phyloP scores from a whole-genome alignment of 352 stramenopile species.

The Pythium chondricola region DNA sequence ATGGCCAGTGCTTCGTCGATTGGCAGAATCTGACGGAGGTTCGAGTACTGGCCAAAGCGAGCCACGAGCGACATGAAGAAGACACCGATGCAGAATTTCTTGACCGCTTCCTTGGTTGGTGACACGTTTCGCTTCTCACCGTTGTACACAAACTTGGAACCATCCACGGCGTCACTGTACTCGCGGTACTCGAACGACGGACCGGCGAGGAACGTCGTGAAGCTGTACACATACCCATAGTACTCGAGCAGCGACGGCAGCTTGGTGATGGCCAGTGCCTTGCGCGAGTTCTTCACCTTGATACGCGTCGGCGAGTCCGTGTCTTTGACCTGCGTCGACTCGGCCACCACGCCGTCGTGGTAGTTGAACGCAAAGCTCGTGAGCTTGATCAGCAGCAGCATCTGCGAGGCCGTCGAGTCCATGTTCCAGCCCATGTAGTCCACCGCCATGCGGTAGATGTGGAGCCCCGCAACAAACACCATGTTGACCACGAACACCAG shows the following conservation, averaged over 20 bases:
- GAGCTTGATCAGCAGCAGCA: conserved; percentile 96
- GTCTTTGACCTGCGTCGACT: conserved; percentile 34
- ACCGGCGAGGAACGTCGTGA: conserved; percentile 93
- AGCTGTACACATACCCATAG: conserved; percentile 96
- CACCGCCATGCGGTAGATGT: conserved; percentile 94
- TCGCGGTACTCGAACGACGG: conserved; percentile 94
- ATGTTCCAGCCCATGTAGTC: conserved; percentile 93
- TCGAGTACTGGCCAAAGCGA: conserved; percentile 23
- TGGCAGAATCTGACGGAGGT: neutral
- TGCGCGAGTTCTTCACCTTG: conserved; percentile 21
- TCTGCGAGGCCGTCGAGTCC: conserved; percentile 86
- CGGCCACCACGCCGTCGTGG: conserved; percentile 87
- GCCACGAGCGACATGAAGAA: conserved; percentile 56
- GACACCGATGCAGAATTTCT: conserved; percentile 67
- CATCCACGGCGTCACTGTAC: conserved; percentile 81
- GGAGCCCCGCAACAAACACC: conserved; percentile 86
- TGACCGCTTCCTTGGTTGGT: conserved; percentile 68
- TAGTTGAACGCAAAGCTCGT: conserved; percentile 98
- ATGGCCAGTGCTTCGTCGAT: neutral
- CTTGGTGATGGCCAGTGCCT: conserved; percentile 65
- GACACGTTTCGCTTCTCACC: conserved; percentile 39
- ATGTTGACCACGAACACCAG: conserved; percentile 95
- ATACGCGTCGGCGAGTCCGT: conserved; percentile 11
- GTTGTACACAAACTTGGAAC: conserved; percentile 48
- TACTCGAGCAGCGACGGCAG: conserved; percentile 92